Conservation (phyloP, 2,329 filamentous ascomycete species). For the Trichoderma simmonsii region DNA sequence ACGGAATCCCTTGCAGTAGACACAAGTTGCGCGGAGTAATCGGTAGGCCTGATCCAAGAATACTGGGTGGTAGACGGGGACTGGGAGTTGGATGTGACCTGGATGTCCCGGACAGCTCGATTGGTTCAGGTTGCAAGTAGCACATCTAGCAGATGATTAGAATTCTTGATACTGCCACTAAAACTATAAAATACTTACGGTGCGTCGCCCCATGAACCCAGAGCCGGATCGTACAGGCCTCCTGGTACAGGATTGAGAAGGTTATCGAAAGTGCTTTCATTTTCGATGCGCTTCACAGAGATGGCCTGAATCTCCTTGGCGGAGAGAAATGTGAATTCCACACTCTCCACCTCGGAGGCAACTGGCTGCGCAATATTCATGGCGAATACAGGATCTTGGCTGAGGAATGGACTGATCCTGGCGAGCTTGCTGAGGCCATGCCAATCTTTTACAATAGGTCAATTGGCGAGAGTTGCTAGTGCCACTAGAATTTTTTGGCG, state of each 20-base stretch:
- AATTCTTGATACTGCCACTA: background rate
- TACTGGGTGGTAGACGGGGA: constrained; percentile 92
- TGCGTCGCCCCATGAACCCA: constrained; percentile 85
- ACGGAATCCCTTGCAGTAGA: constrained; percentile 85
- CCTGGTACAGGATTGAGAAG: constrained; percentile 85
- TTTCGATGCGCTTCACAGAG: constrained; percentile 92
- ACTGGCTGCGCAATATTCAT: constrained; percentile 80
- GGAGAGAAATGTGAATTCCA: constrained; percentile 86
- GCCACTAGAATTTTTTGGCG: constrained; percentile 41
- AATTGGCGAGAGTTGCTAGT: constrained; percentile 9
- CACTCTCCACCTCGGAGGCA: constrained; percentile 75
- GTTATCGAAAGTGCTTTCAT: constrained; percentile 89
- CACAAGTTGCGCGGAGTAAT: constrained; percentile 80
- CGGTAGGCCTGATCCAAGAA: constrained; percentile 91
- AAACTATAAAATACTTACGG: constrained; percentile 52
- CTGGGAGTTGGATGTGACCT: constrained; percentile 91
- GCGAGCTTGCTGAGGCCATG: constrained; percentile 17
- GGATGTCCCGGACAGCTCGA: constrained; percentile 86
- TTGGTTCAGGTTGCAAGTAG: constrained; percentile 84
- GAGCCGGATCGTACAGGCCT: constrained; percentile 86
- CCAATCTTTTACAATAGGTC: constrained; percentile 6
- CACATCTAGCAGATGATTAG: constrained; percentile 59
- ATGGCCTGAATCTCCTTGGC: constrained; percentile 79
- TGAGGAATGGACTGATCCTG: constrained; percentile 1
- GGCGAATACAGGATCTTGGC: constrained; percentile 24